These are phyloP conservation scores for Quercus suber DNA, from an alignment of 306 rosid genomes.

Conservation along the genomic window DNA sequence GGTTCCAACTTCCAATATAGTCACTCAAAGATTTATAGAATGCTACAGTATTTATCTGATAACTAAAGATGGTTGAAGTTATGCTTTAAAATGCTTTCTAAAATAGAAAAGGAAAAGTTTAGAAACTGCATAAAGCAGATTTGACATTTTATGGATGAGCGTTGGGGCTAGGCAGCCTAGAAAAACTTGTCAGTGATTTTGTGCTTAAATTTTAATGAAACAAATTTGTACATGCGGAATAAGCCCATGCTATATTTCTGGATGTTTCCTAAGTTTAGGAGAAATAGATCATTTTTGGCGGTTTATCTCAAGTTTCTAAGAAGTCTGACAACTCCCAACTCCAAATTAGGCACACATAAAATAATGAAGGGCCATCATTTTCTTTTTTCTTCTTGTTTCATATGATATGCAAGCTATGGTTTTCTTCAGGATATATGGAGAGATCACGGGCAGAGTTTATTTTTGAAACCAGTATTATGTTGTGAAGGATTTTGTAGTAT, in stretches of 20 bases:
- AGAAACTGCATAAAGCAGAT: neutral
- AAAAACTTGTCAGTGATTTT: neutral
- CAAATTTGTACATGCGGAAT: too few species aligned
- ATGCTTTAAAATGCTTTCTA: neutral
- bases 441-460: neutral
- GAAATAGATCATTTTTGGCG: neutral
- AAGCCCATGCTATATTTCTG: neutral
- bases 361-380: neutral
- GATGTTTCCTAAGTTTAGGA: neutral
- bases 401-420: neutral
- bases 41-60: neutral
- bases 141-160: neutral
- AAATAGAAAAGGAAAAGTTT: too few species aligned
- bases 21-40: neutral
- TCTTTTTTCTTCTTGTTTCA: neutral
- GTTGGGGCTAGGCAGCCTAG: neutral
- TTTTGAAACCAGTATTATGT: neutral
- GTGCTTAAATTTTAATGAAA: too few species aligned
- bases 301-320: neutral
- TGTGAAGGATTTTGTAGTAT: neutral
- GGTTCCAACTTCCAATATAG: neutral
- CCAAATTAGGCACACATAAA: neutral
- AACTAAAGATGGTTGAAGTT: neutral
- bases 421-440: neutral
- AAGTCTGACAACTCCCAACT: neutral